These are phyloP conservation scores for Globisporangium takayamanum DNA, from an alignment of 352 stramenopile species.

Conservation along the genomic window DNA sequence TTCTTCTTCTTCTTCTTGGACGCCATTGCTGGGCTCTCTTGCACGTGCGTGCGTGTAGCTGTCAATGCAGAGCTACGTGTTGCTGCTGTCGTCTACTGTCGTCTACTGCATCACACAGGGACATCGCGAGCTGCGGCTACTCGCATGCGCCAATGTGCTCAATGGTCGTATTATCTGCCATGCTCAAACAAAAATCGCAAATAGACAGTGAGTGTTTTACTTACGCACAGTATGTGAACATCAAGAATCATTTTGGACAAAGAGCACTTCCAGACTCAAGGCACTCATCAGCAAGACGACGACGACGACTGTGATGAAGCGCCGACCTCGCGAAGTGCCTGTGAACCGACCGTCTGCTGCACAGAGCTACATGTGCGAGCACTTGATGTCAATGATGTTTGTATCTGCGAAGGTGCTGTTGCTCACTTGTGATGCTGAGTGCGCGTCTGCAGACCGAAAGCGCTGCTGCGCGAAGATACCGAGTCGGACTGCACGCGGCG, in stretches of 20 bases:
- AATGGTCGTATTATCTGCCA: neutral
- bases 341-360: slow-evolving; percentile 46
- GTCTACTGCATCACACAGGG: too few species aligned
- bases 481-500: slow-evolving; percentile 2
- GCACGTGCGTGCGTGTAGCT: too few species aligned
- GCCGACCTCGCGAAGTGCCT: slow-evolving; percentile 43
- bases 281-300: too few species aligned
- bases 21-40: slow-evolving; percentile 7
- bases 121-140: too few species aligned
- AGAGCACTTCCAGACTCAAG: neutral
- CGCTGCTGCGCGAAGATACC: slow-evolving; percentile 24
- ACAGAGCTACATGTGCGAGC: slow-evolving; percentile 43
- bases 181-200: neutral
- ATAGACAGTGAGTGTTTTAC: too few species aligned
- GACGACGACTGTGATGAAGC: slow-evolving; percentile 2
- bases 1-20: slow-evolving; percentile 16
- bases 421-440: neutral
- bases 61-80: too few species aligned
- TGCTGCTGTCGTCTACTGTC: neutral
- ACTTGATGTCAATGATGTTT: neutral
- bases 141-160: neutral
- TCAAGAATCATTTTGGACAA: neutral
- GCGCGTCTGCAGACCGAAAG: slow-evolving; percentile 16
- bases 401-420: neutral
- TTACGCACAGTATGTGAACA: too few species aligned